Percentiles rank a stretch among this genome's conserved stretches.
These are phyloP conservation scores for Silene latifolia DNA, from an alignment of 148 eudicot genomes.

Conservation along the genomic window DNA sequence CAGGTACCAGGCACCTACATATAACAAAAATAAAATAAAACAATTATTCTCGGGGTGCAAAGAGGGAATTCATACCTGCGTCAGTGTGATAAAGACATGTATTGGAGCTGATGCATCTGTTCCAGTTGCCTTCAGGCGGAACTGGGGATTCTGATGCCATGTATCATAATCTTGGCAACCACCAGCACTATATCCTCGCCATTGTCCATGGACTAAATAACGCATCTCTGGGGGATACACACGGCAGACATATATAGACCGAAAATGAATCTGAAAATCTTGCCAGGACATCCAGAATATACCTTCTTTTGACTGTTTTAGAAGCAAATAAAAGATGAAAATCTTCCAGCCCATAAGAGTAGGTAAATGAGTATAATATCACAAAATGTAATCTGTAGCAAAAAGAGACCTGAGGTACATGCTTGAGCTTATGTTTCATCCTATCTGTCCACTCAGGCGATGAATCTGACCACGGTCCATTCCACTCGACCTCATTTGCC, in stretches of 20 bases:
- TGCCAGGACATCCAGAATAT: slow-evolving; percentile 99
- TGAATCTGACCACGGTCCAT: slow-evolving; percentile 99
- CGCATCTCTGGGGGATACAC: slow-evolving; percentile 99
- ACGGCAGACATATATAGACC: slow-evolving; percentile 98
- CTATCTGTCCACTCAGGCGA: slow-evolving; percentile 98
- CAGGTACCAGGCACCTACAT: not conserved
- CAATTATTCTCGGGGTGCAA: not conserved
- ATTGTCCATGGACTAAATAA: slow-evolving; percentile 81
- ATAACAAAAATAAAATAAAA: not conserved
- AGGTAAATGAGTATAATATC: not conserved
- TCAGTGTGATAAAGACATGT: slow-evolving; percentile 93
- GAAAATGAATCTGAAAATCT: slow-evolving; percentile 95
- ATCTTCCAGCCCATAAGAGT: slow-evolving; percentile 4
- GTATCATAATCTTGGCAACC: slow-evolving; percentile 99
- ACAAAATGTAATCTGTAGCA: slow-evolving; percentile 6
- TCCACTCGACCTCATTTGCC: slow-evolving; percentile 99
- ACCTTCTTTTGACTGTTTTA: slow-evolving; percentile 85
- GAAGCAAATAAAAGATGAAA: slow-evolving; percentile 11
- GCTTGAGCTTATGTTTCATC: slow-evolving; percentile 96
- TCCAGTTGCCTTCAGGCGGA: slow-evolving; percentile 74
- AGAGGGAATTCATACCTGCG: slow-evolving; percentile 56
- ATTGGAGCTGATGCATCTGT: slow-evolving; percentile 87
- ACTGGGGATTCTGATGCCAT: slow-evolving; percentile 99
- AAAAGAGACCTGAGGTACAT: slow-evolving; percentile 70
- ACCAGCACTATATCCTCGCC: slow-evolving; percentile 99